Conservation (phyloP, 78 protist species). For the Dictyostelium intermedium region DNA sequence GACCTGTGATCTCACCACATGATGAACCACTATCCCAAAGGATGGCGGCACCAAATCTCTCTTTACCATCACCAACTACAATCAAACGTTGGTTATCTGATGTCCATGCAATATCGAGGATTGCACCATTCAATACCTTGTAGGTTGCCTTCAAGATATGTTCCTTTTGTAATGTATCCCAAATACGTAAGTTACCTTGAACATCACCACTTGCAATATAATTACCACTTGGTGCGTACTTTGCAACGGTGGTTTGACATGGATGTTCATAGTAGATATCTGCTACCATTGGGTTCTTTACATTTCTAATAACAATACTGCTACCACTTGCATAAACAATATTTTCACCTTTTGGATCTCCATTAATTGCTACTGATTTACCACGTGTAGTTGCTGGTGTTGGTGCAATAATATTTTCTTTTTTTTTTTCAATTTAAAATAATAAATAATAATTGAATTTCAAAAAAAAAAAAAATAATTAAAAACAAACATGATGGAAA, state of each 20-base stretch:
- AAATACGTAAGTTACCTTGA: constrained; percentile 91
- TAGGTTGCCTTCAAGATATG: constrained; percentile 88
- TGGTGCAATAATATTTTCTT: constrained; percentile 86
- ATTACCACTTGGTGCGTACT: constrained; percentile 92
- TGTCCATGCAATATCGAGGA: constrained; percentile 94
- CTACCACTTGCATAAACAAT: constrained; percentile 87
- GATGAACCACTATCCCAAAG: constrained; percentile 90
- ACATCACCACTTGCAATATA: constrained; percentile 94
- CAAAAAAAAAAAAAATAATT: no score
- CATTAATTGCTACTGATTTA: constrained; percentile 65
- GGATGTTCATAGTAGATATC: constrained; percentile 94
- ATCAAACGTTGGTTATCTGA: constrained; percentile 93
- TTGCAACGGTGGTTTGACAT: constrained; percentile 87
- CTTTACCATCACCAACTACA: constrained; percentile 96
- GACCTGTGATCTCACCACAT: constrained; percentile 95
- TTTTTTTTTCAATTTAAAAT: not conserved
- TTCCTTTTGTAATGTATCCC: constrained; percentile 93
- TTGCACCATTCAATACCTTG: constrained; percentile 82
- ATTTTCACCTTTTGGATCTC: constrained; percentile 90
- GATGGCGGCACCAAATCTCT: constrained; percentile 82
- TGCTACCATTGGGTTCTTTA: constrained; percentile 55
- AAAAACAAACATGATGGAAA: no score
- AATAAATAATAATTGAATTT: not conserved
- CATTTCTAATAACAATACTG: constrained; percentile 86
- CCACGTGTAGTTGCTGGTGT: constrained; percentile 91